phyloP scores from a whole-genome alignment of 768 basidiomycete genomes.

The Suillus weaverae region DNA sequence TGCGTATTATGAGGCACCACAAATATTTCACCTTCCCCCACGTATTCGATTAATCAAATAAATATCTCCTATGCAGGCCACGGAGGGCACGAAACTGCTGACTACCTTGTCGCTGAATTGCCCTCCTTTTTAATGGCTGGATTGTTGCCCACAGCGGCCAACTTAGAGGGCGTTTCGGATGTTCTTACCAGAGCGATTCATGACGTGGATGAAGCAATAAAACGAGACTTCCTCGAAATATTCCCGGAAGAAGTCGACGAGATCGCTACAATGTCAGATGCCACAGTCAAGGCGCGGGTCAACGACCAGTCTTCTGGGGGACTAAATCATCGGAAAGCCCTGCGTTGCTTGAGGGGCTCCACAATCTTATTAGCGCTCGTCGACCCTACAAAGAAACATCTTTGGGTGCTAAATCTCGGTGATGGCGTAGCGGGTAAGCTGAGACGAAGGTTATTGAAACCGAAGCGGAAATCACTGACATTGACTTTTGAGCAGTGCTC shows the following conservation, averaged over 20 bases:
- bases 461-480: neutral
- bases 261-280: constrained; percentile 33
- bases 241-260: constrained; percentile 39
- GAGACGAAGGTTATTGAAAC: neutral
- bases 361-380: constrained; percentile 50
- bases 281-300: constrained; percentile 38
- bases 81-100: constrained; percentile 48
- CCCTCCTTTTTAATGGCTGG: constrained; percentile 27
- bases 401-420: constrained; percentile 58
- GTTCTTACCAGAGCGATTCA: constrained; percentile 37
- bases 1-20: constrained; percentile 15
- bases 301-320: constrained; percentile 35
- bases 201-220: constrained; percentile 39
- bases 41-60: constrained; percentile 17
- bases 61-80: constrained; percentile 26
- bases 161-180: constrained; percentile 22
- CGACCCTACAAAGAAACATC: constrained; percentile 40
- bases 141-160: constrained; percentile 9
- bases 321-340: constrained; percentile 34
- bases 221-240: constrained; percentile 36
- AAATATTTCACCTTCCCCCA: neutral
- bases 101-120: constrained; percentile 35
- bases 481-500: constrained; percentile 41
- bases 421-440: constrained; percentile 52
- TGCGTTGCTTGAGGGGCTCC: constrained; percentile 50